Conservation (phyloP, 768 basidiomycete species). For the Tricholomella constricta region DNA sequence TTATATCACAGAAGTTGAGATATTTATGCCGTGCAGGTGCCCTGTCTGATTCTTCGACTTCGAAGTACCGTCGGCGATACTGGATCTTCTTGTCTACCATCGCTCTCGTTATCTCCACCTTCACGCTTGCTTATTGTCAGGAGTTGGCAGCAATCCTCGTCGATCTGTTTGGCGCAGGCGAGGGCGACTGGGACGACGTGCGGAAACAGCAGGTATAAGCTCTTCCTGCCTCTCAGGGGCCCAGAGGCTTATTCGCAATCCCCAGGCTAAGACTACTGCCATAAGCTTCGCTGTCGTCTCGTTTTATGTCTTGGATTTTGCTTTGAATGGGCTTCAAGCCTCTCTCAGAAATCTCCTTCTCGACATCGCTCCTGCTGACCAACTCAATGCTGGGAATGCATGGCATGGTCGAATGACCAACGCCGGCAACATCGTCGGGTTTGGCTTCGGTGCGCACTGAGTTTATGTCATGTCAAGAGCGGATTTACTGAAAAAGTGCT, state of each 20-base stretch:
- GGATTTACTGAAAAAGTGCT: background rate
- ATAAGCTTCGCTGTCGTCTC: slow-evolving; percentile 86
- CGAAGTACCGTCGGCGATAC: slow-evolving; percentile 86
- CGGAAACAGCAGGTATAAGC: slow-evolving; percentile 57
- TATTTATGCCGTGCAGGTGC: slow-evolving; percentile 63
- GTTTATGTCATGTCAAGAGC: background rate
- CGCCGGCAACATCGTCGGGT: slow-evolving; percentile 95
- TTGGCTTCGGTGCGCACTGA: slow-evolving; percentile 71
- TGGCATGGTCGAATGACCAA: slow-evolving; percentile 98
- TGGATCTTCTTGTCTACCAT: slow-evolving; percentile 92
- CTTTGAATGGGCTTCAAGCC: slow-evolving; percentile 94
- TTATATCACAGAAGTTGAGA: slow-evolving; percentile 23
- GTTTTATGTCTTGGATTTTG: slow-evolving; percentile 95
- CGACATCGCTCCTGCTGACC: slow-evolving; percentile 85
- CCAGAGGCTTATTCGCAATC: background rate
- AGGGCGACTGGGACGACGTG: slow-evolving; percentile 86
- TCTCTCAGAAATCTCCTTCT: slow-evolving; percentile 92
- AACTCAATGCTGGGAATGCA: slow-evolving; percentile 92
- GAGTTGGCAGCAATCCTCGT: slow-evolving; percentile 73
- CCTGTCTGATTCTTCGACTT: slow-evolving; percentile 91
- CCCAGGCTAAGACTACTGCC: slow-evolving; percentile 65
- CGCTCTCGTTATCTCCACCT: slow-evolving; percentile 75
- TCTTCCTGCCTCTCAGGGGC: background rate
- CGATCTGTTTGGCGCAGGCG: slow-evolving; percentile 71
- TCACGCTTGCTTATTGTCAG: slow-evolving; percentile 83